Base-by-base conservation (phyloP, 1,139 yeast species). In the Saccharomycopsis hybrid region DNA sequence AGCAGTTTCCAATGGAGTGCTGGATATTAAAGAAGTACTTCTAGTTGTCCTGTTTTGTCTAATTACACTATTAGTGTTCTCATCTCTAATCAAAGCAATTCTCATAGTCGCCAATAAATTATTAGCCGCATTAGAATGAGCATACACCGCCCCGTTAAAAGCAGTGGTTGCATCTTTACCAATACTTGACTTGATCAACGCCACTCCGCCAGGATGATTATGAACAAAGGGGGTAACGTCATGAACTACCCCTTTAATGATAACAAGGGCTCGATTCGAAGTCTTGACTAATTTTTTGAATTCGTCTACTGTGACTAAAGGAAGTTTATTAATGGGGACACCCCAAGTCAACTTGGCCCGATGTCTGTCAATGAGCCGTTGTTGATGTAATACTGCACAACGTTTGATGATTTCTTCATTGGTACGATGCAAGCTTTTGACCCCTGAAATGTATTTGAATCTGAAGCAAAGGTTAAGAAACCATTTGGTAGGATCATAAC, bases 111-210 rank as follows among this genome's bases (percentile, higher is more conserved):
- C 88, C 54, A 83, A 64, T 44, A 83, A 63, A 59, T 83, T 83
- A 51, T 76, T 74, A 0, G 89, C 89, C 0, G 90, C 89, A 28
- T 85, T 80, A 60, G 84, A 80, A 58, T 83, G 90, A 37, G 78
- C 76, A 59, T 83, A 83, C 3, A 83, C 89, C 0, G 88, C 89
- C 9, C 90, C 88, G 58, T 77, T 80, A 55, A 82, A 82, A 1
- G 87, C 88, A 45, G 74, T 72, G 1, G 87, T 80, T 1, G 88
- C 88, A 62, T 82, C 88, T 57, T 78, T 79, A 1, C 88, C 88
- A 54, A 80, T 80, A 1, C 85, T 76, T 0, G 85, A 78, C 53
- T 70, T 71, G 32, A 82, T 71, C 47, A 82, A 65, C 1, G 82
- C 77, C 1, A 76, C 62, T 0, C 89, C 89, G 44, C 89, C 89